These are phyloP conservation scores for Aspergillus heteromorphus DNA, from an alignment of 495 filamentous ascomycete genomes.

Conservation along the genomic window DNA sequence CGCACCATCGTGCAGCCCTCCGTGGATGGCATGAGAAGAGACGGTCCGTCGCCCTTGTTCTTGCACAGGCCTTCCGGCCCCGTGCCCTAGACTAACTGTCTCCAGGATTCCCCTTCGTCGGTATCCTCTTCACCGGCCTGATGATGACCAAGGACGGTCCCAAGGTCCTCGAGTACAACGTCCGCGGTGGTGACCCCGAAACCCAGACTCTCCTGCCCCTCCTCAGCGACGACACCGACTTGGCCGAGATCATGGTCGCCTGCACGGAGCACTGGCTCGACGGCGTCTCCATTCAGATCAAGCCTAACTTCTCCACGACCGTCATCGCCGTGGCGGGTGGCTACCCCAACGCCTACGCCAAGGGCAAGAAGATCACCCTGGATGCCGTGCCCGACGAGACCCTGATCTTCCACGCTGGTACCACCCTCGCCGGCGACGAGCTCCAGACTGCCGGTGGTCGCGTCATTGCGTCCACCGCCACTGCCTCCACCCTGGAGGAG, in stretches of 20 bases:
- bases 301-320: constrained; percentile 69
- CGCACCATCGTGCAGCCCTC: constrained; percentile 82
- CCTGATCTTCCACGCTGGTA: constrained; percentile 91
- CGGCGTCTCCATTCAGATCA: constrained; percentile 60
- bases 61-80: background rate
- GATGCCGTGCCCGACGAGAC: constrained; percentile 45
- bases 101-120: constrained; percentile 65
- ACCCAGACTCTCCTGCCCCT: constrained; percentile 88
- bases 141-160: constrained; percentile 90
- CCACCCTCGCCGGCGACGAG: constrained; percentile 53
- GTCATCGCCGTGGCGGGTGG: constrained; percentile 91
- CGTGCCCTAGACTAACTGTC: background rate
- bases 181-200: constrained; percentile 93
- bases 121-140: constrained; percentile 88
- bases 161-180: constrained; percentile 93
- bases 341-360: constrained; percentile 87
- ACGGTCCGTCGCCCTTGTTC: constrained; percentile 39
- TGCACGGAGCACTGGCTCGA: constrained; percentile 73
- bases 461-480: constrained; percentile 84
- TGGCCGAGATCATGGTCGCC: constrained; percentile 86
- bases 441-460: constrained; percentile 78
- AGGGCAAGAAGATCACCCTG: constrained; percentile 70
- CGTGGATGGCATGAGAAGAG: constrained; percentile 78
- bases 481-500: constrained; percentile 65
- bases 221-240: constrained; percentile 71